Evolutionary conservation across 768 basidiomycete species (phyloP).

Genomic region (Boletus edulis): DNA sequence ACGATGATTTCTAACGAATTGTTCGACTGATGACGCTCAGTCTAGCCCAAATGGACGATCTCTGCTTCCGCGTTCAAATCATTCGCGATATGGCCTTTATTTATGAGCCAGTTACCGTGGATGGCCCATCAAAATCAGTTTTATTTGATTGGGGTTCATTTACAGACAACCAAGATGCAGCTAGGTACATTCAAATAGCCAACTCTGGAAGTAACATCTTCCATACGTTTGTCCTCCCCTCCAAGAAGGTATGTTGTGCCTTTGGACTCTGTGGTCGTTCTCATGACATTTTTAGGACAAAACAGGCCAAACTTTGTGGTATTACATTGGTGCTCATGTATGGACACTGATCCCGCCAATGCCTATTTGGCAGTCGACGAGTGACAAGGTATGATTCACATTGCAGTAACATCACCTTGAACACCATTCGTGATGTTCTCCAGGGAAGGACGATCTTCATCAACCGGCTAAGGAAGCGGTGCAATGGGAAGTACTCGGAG

Average conservation of each 20-base stretch:
- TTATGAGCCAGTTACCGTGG: constrained; percentile 55
- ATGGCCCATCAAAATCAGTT: constrained; percentile 41
- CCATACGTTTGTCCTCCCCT: constrained; percentile 52
- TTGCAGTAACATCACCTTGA: background rate
- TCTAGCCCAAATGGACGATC: constrained; percentile 34
- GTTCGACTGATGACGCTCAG: constrained; percentile 20
- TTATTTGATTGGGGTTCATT: constrained; percentile 53
- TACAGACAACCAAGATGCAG: constrained; percentile 32
- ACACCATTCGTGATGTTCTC: background rate
- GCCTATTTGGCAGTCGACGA: constrained; percentile 40
- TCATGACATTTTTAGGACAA: constrained; percentile 30
- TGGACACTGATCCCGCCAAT: constrained; percentile 36
- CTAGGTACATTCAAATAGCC: constrained; percentile 32
- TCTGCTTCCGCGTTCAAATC: constrained; percentile 45
- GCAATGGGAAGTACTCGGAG: constrained; percentile 30
- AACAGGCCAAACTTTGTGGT: constrained; percentile 35
- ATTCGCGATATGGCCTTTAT: constrained; percentile 44
- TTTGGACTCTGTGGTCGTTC: background rate
- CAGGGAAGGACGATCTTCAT: constrained; percentile 35
- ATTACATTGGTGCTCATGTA: constrained; percentile 48
- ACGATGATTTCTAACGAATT: background rate
- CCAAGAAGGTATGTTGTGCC: constrained; percentile 36
- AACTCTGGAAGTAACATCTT: constrained; percentile 29
- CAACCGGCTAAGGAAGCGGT: constrained; percentile 35
- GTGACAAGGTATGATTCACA: constrained; percentile 30